Evolutionary conservation across 148 eudicot genomes (phyloP), one percentile per base, ranked within the genome.

Genomic region (Silene conica): DNA sequence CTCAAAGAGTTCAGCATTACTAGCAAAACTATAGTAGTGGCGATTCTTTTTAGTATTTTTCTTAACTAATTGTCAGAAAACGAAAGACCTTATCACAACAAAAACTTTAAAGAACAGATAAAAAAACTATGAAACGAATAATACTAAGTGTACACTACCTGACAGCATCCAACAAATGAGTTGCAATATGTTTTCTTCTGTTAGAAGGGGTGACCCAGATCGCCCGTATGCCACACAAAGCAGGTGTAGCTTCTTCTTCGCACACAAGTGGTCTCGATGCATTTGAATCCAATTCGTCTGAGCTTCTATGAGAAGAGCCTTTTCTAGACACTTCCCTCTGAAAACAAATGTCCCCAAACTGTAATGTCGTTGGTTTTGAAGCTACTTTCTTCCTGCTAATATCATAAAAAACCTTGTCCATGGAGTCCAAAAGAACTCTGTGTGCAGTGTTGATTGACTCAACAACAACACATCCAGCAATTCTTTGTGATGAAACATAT

Each of bases 191-290:
- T 77, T 87, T 94, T 80, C 98, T 88, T 80, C 96, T 84, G 77
- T 91, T 94, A 28, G 76, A 81, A n/a, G 96, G 98, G 70, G 85
- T 78, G 82, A 94, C 98, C 97, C 98, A 91, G 67, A 94, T 87
- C 76, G 97, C 97, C 83, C 97, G 85, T 59, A 94, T 77, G 60
- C 98, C 98, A 76, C 97, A 92, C 6, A 76, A 8, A 73, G 93
- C 93, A 10, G 85, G 85, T 28, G 83, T 70, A 73, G 92, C 84
- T 83, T 88, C 88, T 73, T 92, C 86, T 80, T 92, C 88, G 58
- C 86, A 88, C 3, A 87, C 75, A 45, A 86, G 86, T 48, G 87
- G 81, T 70, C 98, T 89, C 74, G 68, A 21, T 20, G 56, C 64
- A 74, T 63, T 78, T 55, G 74, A 76, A 50, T 84, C 81, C 50